Conservation (phyloP, 768 basidiomycete species). For the Paxillus ammoniavirescens region DNA sequence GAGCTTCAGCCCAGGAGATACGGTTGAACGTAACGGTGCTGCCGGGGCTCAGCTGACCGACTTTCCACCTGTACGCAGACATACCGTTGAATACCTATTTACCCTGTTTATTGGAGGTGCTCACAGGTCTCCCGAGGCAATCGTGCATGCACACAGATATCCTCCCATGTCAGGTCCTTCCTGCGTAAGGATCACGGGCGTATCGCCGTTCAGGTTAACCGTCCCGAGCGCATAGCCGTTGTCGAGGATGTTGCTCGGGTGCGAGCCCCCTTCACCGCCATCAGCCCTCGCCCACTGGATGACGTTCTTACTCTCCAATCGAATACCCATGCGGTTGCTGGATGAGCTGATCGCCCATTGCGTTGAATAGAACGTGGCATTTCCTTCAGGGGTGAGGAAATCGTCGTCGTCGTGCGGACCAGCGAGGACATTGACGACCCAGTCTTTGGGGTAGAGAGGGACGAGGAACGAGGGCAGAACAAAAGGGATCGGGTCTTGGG, state of each 20-base stretch:
- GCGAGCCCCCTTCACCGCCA: slow-evolving; percentile 67
- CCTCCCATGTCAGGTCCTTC: slow-evolving; percentile 68
- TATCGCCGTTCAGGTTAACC: slow-evolving; percentile 67
- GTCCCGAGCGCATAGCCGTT: slow-evolving; percentile 56
- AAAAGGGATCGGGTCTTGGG: not conserved
- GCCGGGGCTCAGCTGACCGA: slow-evolving; percentile 64
- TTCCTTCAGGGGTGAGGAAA: slow-evolving; percentile 50
- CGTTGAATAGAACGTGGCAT: slow-evolving; percentile 48
- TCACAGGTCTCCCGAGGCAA: slow-evolving; percentile 51
- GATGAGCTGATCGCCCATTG: slow-evolving; percentile 51
- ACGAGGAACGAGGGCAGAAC: slow-evolving; percentile 29
- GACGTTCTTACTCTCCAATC: slow-evolving; percentile 44
- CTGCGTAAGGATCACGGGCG: slow-evolving; percentile 60
- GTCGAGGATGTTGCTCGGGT: slow-evolving; percentile 66
- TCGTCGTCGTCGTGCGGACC: slow-evolving; percentile 60
- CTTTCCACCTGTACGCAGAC: slow-evolving; percentile 53
- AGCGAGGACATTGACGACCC: slow-evolving; percentile 55
- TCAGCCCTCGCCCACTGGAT: slow-evolving; percentile 53
- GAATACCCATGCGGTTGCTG: slow-evolving; percentile 64
- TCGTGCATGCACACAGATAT: slow-evolving; percentile 55
- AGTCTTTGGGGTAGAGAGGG: slow-evolving; percentile 48
- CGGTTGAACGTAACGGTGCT: slow-evolving; percentile 51
- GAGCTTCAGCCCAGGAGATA: slow-evolving; percentile 43
- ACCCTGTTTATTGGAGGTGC: slow-evolving; percentile 9
- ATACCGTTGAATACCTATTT: not conserved